Base-by-base conservation (phyloP, 2,329 filamentous ascomycete genomes). In the Xylariaceae sp. region DNA sequence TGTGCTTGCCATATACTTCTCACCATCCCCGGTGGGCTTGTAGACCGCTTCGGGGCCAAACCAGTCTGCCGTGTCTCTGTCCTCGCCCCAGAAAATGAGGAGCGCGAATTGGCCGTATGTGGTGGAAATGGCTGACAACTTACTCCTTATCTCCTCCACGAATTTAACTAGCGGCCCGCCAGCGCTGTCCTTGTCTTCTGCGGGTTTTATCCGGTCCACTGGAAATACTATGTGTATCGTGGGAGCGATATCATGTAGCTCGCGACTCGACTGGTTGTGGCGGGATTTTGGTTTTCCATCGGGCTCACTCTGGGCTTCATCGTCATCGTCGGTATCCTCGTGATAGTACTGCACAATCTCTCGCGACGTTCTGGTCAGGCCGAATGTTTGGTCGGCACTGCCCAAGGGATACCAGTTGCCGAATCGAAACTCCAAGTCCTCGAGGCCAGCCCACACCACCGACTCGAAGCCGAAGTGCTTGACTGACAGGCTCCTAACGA, bases 391-490 rank as follows among this genome's bases (percentile, higher is more conserved):
- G 29, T 59, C 56, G 5, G 56, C 42, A 39, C 56, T 59, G 4
- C 56, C 56, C 51, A 54, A 54, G 19, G 54, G 56, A 47, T 54
- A 59, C 56, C 56, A 59, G 5, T 54, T 56, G 35, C 39, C 30
- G 29, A 32, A n/a, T 54, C 48, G 41, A 26, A 51, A n/a, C 9
- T 59, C 50, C 19, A 59, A 35, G 2, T 59, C 48, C 41, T 56
- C 56, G 45, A 51, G 43, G 51, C 49, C 51, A 11, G 51, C 48
- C 56, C 54, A 54, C 27, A 54, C 54, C 4, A 37, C 32, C 45
- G 54, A 34, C 8, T 59, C 54, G 27, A 59, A 41, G 30, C 46
- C 31, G 8, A 59, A 56, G 5, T 51, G 47, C 12, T 54, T 50
- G 11, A 50, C 51, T 2, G 56, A 37, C 19, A 54, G 11, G 19